Base-by-base conservation (phyloP, 2,329 filamentous ascomycete genomes). In the Cercospora zeae-maydis region DNA sequence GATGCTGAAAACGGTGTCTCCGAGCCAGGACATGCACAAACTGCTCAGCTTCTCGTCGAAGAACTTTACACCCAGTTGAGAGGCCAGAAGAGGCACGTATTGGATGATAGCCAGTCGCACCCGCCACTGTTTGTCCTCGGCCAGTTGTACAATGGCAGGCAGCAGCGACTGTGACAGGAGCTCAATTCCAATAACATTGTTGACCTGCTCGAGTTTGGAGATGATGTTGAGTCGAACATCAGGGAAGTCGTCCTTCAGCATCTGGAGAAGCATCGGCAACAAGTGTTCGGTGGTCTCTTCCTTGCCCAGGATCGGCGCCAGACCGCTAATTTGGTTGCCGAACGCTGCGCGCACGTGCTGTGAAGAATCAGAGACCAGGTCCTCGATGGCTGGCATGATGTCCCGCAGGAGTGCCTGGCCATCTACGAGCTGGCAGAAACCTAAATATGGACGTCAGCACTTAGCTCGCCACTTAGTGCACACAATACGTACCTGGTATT, bases 241-340 rank as follows among this genome's bases (percentile, higher is more conserved):
- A 21, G 95, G 95, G 78, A 97, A 98, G 75, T 99, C 95, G 73
- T 99, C 95, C 84, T 98, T 99, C 72, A 99, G 88, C 95, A 99
- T 99, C 77, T 96, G 91, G 59, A 99, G 84, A 79, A 99, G 98
- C 93, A 99, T 99, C 59, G 95, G 95, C 49, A 99, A 86, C 49
- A 99, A 87, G 76, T 99, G 95, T 71, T 95, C 89, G 70, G 96
- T 98, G 31, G 95, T 99, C 90, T 98, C 93, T 79, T 99, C 91
- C 80, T 98, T 98, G 79, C 95, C 95, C 69, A 99, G 86, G 70
- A 99, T 97, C 5, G 95, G 95, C 49, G 95, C 95, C 71, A 99
- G 86, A 39, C 95, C 95, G 75, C 93, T 97, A 76, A 99, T 97
- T 77, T 99, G 93, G 63, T 92, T 98, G 70, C 93, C 95, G 66